phyloP scores from a whole-genome alignment of 1,284 basidiomycete genomes.

The Heterobasidion parviporum region DNA sequence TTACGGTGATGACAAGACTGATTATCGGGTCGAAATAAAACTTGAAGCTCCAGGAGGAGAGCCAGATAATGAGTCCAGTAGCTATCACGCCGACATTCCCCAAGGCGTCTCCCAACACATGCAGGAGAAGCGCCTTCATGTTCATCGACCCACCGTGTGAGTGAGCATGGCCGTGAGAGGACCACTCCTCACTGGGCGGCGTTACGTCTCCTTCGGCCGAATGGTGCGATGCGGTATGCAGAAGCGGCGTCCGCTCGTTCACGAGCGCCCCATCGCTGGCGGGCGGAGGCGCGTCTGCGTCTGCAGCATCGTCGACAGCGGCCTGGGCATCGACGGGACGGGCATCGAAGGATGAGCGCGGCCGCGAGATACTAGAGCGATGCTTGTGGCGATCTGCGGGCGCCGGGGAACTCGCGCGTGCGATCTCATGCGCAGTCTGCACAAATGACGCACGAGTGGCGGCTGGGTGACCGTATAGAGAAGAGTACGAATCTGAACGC shows the following conservation, averaged over 20 bases:
- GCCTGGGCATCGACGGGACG: not conserved
- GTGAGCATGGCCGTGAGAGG: slow-evolving; percentile 10
- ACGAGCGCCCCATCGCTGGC: slow-evolving; percentile 2
- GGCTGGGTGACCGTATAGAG: slow-evolving; percentile 75
- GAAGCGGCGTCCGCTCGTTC: slow-evolving; percentile 31
- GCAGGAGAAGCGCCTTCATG: slow-evolving; percentile 91
- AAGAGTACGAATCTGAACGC: slow-evolving; percentile 47
- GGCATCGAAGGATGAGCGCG: slow-evolving; percentile 16
- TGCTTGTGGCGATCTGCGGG: slow-evolving; percentile 25
- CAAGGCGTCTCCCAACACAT: slow-evolving; percentile 94
- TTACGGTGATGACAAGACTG: slow-evolving; percentile 90
- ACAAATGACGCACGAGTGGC: slow-evolving; percentile 85
- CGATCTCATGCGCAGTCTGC: slow-evolving; percentile 81
- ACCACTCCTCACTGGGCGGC: not conserved
- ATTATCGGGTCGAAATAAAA: slow-evolving; percentile 94
- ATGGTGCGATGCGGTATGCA: slow-evolving; percentile 16
- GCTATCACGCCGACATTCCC: slow-evolving; percentile 98
- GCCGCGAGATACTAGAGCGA: slow-evolving; percentile 21
- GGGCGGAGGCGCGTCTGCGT: not conserved
- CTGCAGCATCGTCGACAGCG: not conserved
- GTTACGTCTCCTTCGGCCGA: slow-evolving; percentile 4
- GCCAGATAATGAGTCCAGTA: slow-evolving; percentile 91
- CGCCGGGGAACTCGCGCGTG: slow-evolving; percentile 44
- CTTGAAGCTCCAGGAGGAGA: slow-evolving; percentile 69
- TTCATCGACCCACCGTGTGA: slow-evolving; percentile 81